Percentiles rank a stretch among this genome's conserved stretches.
phyloP scores from a whole-genome alignment of 257 asterid species.

The Penstemon barbatus region DNA sequence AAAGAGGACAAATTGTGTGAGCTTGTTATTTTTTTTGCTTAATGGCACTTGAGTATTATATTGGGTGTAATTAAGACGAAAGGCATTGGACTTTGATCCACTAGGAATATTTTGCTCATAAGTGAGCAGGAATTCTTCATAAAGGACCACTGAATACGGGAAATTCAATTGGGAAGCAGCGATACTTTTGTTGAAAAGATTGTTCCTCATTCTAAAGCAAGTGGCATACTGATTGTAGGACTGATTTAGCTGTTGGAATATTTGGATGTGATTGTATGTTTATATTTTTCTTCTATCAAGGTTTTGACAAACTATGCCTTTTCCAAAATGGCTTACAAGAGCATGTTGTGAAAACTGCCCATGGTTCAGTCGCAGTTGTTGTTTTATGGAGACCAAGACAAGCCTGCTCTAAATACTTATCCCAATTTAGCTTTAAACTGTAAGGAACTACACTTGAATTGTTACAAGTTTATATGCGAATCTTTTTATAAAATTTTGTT shows the following conservation, averaged over 20 bases:
- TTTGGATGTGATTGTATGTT: constrained; percentile 31
- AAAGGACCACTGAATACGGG: constrained; percentile 28
- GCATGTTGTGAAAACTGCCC: constrained; percentile 78
- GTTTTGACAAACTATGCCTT: constrained; percentile 34
- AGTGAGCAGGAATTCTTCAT: constrained; percentile 34
- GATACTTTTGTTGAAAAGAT: constrained; percentile 23
- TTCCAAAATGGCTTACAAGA: constrained; percentile 56
- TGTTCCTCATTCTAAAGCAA: constrained; percentile 23
- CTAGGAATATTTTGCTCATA: constrained; percentile 20
- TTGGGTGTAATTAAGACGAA: constrained; percentile 29
- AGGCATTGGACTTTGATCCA: constrained; percentile 20
- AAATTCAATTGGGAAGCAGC: constrained; percentile 26
- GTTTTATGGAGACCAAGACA: constrained; percentile 90
- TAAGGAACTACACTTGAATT: constrained; percentile 41
- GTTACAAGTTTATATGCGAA: constrained; percentile 13
- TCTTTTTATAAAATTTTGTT: neutral
- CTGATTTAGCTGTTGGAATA: constrained; percentile 33
- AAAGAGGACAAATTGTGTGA: neutral
- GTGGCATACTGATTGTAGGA: constrained; percentile 25
- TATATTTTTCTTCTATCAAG: constrained; percentile 20
- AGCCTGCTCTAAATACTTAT: constrained; percentile 91
- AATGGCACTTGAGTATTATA: constrained; percentile 20
- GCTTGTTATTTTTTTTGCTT: constrained; percentile 10
- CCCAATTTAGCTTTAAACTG: constrained; percentile 96
- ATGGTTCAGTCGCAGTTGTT: constrained; percentile 76